These are phyloP conservation scores for Tuber magnatum DNA, from an alignment of 495 filamentous ascomycete genomes.

Conservation along the genomic window DNA sequence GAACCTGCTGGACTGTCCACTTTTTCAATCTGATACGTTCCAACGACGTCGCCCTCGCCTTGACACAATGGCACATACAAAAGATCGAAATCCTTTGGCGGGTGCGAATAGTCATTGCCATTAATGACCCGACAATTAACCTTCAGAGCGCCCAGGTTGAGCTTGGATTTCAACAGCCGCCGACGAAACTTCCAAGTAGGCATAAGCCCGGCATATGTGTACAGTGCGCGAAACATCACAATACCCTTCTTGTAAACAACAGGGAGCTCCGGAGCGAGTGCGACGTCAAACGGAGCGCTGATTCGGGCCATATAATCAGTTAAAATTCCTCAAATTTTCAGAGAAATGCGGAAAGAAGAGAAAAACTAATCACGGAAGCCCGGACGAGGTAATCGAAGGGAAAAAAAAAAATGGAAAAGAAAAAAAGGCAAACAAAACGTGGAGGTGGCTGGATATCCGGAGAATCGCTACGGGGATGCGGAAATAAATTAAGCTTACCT, in stretches of 20 bases:
- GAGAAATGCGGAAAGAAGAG: conserved; percentile 7
- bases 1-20: conserved; percentile 79
- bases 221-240: conserved; percentile 88
- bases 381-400: neutral
- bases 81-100: conserved; percentile 49
- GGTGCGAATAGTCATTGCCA: conserved; percentile 48
- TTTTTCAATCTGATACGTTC: conserved; percentile 67
- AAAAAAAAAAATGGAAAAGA: too few species aligned
- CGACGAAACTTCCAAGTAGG: conserved; percentile 84
- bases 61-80: conserved; percentile 67
- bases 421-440: conserved; percentile 5
- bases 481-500: conserved; percentile 39
- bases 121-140: conserved; percentile 72
- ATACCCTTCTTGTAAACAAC: conserved; percentile 95
- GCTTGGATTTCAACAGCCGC: conserved; percentile 57
- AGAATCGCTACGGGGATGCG: neutral
- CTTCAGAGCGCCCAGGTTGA: conserved; percentile 55
- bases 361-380: conserved; percentile 5
- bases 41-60: conserved; percentile 58
- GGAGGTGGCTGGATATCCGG: neutral
- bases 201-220: conserved; percentile 69
- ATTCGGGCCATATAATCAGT: conserved; percentile 6
- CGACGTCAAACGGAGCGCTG: conserved; percentile 33
- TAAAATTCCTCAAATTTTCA: neutral
- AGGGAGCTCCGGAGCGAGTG: conserved; percentile 51